Conservation (phyloP, 495 filamentous ascomycete species). For the Talaromyces wortmannii region DNA sequence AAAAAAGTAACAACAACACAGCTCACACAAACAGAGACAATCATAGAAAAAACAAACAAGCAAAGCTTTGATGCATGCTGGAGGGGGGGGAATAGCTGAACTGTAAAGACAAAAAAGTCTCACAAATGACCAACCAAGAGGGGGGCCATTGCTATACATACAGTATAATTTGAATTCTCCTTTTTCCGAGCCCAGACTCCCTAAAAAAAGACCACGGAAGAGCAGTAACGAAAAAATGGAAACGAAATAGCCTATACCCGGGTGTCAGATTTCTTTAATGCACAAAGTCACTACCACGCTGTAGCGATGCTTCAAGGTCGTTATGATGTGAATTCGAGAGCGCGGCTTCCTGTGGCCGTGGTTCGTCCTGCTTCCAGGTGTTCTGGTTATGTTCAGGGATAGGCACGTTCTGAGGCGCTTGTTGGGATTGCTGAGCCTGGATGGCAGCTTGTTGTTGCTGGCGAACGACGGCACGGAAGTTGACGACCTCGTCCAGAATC, state of each 20-base stretch:
- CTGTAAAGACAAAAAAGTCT: not conserved
- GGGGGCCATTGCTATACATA: not conserved
- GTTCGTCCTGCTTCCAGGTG: constrained; percentile 76
- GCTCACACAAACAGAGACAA: too few species aligned
- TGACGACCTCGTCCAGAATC: constrained; percentile 87
- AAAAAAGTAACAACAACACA: too few species aligned
- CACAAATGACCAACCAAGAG: not conserved
- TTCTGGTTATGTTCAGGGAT: constrained; percentile 63
- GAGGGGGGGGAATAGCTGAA: not conserved
- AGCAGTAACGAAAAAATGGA: too few species aligned
- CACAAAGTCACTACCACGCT: constrained; percentile 61
- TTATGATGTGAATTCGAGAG: constrained; percentile 39
- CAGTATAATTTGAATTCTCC: not conserved
- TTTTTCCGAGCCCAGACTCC: not conserved
- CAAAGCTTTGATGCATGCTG: not conserved
- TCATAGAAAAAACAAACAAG: not conserved
- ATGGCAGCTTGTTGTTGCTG: constrained; percentile 49
- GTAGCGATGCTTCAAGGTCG: constrained; percentile 79
- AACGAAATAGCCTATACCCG: too few species aligned
- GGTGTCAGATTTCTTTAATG: not conserved
- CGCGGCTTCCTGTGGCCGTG: constrained; percentile 76
- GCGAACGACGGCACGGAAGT: constrained; percentile 72
- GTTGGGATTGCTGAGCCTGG: constrained; percentile 26
- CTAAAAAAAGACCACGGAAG: not conserved
- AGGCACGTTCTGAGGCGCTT: constrained; percentile 51